Evolutionary conservation across 2,329 filamentous ascomycete genomes (phyloP).

Genomic region (Trichoderma gracile): DNA sequence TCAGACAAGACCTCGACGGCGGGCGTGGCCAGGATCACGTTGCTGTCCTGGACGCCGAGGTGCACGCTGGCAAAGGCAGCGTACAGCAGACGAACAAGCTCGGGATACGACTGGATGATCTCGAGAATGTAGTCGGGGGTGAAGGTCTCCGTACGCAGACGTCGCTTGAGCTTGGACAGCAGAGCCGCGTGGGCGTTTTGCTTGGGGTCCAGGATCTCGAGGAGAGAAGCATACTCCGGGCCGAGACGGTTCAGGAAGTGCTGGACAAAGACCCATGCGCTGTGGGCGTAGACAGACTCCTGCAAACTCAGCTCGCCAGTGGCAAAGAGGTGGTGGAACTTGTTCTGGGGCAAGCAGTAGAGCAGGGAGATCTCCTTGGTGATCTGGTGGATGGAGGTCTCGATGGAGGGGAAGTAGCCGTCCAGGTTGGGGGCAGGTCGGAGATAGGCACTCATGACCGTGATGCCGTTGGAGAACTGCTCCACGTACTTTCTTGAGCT

Average conservation of each 20-base stretch:
- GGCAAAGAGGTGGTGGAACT: slow-evolving; percentile 87
- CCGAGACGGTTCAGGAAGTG: slow-evolving; percentile 96
- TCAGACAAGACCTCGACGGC: slow-evolving; percentile 72
- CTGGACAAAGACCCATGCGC: slow-evolving; percentile 95
- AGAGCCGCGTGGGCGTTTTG: slow-evolving; percentile 86
- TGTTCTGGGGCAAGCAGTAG: slow-evolving; percentile 97
- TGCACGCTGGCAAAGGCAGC: slow-evolving; percentile 89
- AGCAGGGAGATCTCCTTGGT: slow-evolving; percentile 97
- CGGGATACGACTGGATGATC: slow-evolving; percentile 89
- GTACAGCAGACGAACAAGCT: slow-evolving; percentile 83
- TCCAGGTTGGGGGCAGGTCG: slow-evolving; percentile 65
- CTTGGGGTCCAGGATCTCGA: slow-evolving; percentile 73
- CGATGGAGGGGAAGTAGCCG: slow-evolving; percentile 71
- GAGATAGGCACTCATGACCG: slow-evolving; percentile 93
- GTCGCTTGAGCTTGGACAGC: slow-evolving; percentile 90
- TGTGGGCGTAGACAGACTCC: slow-evolving; percentile 96
- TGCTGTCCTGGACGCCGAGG: slow-evolving; percentile 51
- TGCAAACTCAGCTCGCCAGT: slow-evolving; percentile 85
- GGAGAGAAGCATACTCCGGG: slow-evolving; percentile 86
- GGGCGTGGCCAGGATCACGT: slow-evolving; percentile 56
- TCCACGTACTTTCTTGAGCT: slow-evolving; percentile 97
- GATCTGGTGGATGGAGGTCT: slow-evolving; percentile 96
- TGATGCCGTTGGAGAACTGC: slow-evolving; percentile 98
- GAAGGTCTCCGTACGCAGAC: slow-evolving; percentile 93
- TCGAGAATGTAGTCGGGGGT: slow-evolving; percentile 97